Evolutionary conservation across 805 yeast genomes (phyloP), one percentile per base, ranked within the genome.

Genomic region (Sugiyamaella americana): DNA sequence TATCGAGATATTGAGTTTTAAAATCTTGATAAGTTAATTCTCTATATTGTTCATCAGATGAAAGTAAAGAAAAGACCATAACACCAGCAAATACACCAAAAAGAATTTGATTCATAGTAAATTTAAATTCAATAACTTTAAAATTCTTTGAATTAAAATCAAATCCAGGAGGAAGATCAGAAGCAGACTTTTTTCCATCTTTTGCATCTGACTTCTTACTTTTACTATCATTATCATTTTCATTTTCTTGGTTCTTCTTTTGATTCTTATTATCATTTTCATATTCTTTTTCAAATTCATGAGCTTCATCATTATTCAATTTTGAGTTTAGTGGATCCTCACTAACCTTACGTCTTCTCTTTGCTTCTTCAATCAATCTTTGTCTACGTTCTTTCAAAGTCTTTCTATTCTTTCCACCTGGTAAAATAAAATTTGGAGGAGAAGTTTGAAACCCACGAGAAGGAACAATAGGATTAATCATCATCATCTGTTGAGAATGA

Each of bases 1-100:
- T 78, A 52, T 83, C 87, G 24, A 89, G 69, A 54, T 84, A 82
- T 48, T 81, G 78, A n/a, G 82, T 73, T 62, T 84, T 83, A 72
- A 89, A 88, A 59, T 87, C 95, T 67, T 87, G 95, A 72, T 81
- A 83, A 1, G 89, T 74, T 40, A 78, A 58, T 47, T 64, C 68
- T 3, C 64, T 61, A 38, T 50, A 50, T 6, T 37, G 26, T 32
- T 41, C 44, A 34, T 40, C 44, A 5, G 22, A 38, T 22, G 53
- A 35, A 23, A 48, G 32, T 34, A 44, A 22, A 3, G 48, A 43
- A 13, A 43, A 45, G 8, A 41, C 41, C 45, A 47, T 46, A 42
- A 47, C 6, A 41, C 43, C 37, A 17, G 53, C 43, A 38, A 44
- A 29, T 22, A 41, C 8, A 17, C 50, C 49, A 49, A 45, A 23